A percentile compares a stretch with the other conserved stretches of the same genome.
Evolutionary conservation across 2,329 filamentous ascomycete genomes (phyloP).

Genomic region (Neopestalotiopsis clavispora): DNA sequence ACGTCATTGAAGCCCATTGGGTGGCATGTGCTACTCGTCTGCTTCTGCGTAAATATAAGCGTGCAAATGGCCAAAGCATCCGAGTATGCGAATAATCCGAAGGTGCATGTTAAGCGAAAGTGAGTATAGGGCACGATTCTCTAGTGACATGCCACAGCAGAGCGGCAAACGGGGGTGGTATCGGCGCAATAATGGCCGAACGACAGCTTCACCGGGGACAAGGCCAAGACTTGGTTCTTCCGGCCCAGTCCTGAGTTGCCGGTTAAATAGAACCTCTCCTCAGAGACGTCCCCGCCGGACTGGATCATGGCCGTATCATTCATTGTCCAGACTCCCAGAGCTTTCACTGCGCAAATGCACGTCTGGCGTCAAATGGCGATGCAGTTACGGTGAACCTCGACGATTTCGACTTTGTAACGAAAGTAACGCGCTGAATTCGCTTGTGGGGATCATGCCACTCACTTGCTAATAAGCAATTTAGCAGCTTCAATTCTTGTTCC

Average conservation of each 20-base stretch:
- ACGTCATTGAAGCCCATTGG: not conserved
- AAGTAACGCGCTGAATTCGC: too few relatives aligned
- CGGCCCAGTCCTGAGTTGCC: not conserved
- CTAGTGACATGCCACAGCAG: not conserved
- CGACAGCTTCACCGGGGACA: not conserved
- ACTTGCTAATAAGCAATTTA: not conserved
- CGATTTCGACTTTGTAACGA: not conserved
- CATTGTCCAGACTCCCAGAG: too few relatives aligned
- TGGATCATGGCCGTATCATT: not conserved
- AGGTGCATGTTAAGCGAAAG: too few relatives aligned
- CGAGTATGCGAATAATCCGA: too few relatives aligned
- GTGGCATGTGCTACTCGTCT: not conserved
- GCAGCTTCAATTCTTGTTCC: not conserved
- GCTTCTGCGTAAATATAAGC: not conserved
- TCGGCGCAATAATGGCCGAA: not conserved
- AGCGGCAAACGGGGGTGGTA: not conserved
- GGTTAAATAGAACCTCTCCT: not conserved
- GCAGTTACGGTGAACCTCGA: too few relatives aligned
- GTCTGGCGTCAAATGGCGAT: too few relatives aligned
- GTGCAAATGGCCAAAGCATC: not conserved
- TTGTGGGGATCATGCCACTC: not conserved
- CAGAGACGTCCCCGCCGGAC: too few relatives aligned
- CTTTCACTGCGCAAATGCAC: too few relatives aligned
- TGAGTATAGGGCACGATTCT: too few relatives aligned
- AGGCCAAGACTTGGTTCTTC: not conserved